phyloP scores from a whole-genome alignment of 2,329 filamentous ascomycete genomes.

The Colletotrichum cuscutae region DNA sequence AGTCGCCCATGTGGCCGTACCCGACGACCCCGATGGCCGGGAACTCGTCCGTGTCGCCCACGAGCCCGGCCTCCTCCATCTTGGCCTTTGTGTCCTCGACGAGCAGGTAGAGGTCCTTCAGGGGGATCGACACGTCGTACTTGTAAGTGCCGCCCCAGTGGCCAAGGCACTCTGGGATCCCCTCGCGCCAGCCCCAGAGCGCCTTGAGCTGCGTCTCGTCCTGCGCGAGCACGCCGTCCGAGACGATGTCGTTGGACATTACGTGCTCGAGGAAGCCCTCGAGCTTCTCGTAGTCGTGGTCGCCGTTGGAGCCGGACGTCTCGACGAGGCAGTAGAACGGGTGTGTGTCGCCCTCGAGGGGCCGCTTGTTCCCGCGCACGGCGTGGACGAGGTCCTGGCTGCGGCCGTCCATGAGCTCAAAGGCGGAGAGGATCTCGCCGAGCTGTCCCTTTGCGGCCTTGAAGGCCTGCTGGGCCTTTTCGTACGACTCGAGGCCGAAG shows the following conservation, averaged over 20 bases:
- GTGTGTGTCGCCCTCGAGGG: constrained; percentile 79
- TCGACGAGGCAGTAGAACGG: constrained; percentile 98
- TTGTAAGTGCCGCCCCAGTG: constrained; percentile 98
- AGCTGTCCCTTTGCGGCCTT: constrained; percentile 89
- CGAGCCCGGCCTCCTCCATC: constrained; percentile 77
- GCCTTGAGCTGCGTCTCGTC: constrained; percentile 89
- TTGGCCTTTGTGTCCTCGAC: constrained; percentile 86
- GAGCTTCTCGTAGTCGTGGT: constrained; percentile 94
- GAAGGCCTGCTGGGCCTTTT: constrained; percentile 88
- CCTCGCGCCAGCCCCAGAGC: constrained; percentile 94
- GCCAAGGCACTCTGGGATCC: constrained; percentile 87
- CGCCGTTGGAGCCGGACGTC: constrained; percentile 92
- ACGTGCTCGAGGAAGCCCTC: constrained; percentile 91
- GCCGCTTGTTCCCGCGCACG: constrained; percentile 80
- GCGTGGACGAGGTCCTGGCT: constrained; percentile 82
- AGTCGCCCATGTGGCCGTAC: constrained; percentile 98
- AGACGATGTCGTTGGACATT: constrained; percentile 86
- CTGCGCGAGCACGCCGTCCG: constrained; percentile 91
- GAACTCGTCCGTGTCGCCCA: constrained; percentile 78
- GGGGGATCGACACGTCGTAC: constrained; percentile 95
- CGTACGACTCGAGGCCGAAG: constrained; percentile 90
- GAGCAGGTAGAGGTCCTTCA: constrained; percentile 85
- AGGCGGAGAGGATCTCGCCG: constrained; percentile 94
- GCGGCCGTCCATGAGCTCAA: constrained; percentile 93
- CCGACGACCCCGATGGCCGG: constrained; percentile 92